Base-by-base conservation (phyloP, 805 yeast genomes). In the Millerozyma acaciae region DNA sequence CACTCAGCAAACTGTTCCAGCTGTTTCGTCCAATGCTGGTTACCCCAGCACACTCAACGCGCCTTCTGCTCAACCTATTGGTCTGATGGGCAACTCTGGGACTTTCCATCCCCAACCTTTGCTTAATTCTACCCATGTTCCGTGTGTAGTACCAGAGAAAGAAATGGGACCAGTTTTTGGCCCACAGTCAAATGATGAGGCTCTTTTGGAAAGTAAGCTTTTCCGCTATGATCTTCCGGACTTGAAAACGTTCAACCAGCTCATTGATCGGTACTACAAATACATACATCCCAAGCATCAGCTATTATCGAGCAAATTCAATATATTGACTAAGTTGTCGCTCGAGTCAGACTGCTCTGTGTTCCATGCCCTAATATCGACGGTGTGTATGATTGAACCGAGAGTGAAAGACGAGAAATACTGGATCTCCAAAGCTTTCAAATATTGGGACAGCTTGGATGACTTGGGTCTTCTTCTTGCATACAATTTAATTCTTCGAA, bases 401-500 rank as follows among this genome's bases (percentile, higher is more conserved):
- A 21, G 18, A 13, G 9, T 17, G 2, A 32, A 22, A 8, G 44
- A 43, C 26, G 58, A 56, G 23, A 18, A 31, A 4, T 34, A 34
- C 24, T 57, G 63, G 62, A 32, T 55, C 10, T 34, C 30, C 12
- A 42, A 41, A 3, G 44, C 43, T 19, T 39, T 39, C 33, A 44
- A 44, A 26, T 43, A 33, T 34, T 48, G 51, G 55, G 60, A 57
- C 37, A 42, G 44, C 21, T 46, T 57, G 19, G 50, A 50, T 29
- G 51, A 51, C 15, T 41, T 55, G 21, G 61, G 59, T 7, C 47
- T 55, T 44, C 30, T 57, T 6, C 29, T 53, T 10, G 43, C 51
- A 19, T 50, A 42, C 21, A 33, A 42, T n/a, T 42, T 57, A 32
- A 26, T 45, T 10, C 32, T 45, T 6, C 49, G 46, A 10, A 39